A percentile compares a stretch with the other conserved stretches of the same genome.
phyloP scores from a whole-genome alignment of 2,329 filamentous ascomycete genomes.

The Beauveria brongniartii region DNA sequence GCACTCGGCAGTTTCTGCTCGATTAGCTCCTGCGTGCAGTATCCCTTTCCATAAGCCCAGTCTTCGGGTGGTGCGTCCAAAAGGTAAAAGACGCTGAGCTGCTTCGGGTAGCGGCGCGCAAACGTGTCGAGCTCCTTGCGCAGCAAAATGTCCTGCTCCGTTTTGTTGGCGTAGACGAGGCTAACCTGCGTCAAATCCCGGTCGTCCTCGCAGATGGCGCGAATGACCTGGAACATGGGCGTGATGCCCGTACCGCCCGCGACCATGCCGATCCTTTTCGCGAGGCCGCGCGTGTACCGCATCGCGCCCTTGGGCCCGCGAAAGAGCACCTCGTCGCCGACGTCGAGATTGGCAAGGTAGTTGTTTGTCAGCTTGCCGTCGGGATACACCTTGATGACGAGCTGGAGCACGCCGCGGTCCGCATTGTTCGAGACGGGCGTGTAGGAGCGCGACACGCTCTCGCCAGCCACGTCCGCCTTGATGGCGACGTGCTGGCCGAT shows the following conservation, averaged over 20 bases:
- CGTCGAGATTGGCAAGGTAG: slow-evolving; percentile 37
- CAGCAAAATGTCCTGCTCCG: slow-evolving; percentile 52
- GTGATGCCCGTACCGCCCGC: slow-evolving; percentile 34
- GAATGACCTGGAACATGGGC: slow-evolving; percentile 44
- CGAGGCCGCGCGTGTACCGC: slow-evolving; percentile 36
- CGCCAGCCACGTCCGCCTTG: slow-evolving; percentile 36
- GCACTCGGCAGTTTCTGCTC: slow-evolving; percentile 43
- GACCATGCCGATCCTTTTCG: slow-evolving; percentile 44
- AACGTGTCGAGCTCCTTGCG: slow-evolving; percentile 46
- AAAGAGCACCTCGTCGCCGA: slow-evolving; percentile 43
- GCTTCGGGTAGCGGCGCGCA: slow-evolving; percentile 40
- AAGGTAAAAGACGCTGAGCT: slow-evolving; percentile 49
- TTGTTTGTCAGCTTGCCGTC: slow-evolving; percentile 41
- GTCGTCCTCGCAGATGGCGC: slow-evolving; percentile 54
- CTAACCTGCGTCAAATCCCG: slow-evolving; percentile 44
- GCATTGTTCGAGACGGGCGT: slow-evolving; percentile 44
- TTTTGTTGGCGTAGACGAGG: slow-evolving; percentile 51
- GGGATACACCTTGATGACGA: slow-evolving; percentile 44
- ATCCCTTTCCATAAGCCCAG: slow-evolving; percentile 43
- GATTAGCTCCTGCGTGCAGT: slow-evolving; percentile 44
- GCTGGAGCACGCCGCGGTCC: slow-evolving; percentile 39
- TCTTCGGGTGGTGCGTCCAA: slow-evolving; percentile 36
- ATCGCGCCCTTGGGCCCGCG: slow-evolving; percentile 50
- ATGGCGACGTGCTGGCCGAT: slow-evolving; percentile 50
- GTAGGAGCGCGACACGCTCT: slow-evolving; percentile 42